Evolutionary conservation across 73 alveolate species (phyloP).

Genomic region (Paramecium tetraurelia): DNA sequence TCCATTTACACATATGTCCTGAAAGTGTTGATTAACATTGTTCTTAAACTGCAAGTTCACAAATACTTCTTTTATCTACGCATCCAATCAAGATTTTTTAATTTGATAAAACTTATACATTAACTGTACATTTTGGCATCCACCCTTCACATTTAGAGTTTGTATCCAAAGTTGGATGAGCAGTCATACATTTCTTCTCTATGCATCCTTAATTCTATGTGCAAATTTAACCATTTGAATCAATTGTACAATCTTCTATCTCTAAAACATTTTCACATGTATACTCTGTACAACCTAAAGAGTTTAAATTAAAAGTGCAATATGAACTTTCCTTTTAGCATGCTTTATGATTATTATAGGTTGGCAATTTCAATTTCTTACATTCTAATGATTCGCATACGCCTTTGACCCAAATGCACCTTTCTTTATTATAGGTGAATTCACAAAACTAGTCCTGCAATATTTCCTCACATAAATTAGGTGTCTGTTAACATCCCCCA

Average conservation of each 20-base stretch:
- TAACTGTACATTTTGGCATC: neutral
- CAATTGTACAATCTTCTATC: neutral
- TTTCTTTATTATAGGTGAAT: neutral
- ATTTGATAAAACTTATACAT: neutral
- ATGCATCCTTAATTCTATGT: neutral
- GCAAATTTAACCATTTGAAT: neutral
- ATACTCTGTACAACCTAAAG: neutral
- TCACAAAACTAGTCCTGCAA: neutral
- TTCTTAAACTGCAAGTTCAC: neutral
- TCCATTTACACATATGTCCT: neutral
- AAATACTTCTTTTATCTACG: neutral
- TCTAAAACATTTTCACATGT: neutral
- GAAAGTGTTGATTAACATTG: neutral
- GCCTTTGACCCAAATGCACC: neutral
- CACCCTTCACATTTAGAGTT: neutral
- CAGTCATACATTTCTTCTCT: neutral
- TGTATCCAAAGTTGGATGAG: neutral
- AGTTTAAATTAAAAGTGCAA: neutral
- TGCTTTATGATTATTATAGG: neutral
- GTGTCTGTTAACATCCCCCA: neutral
- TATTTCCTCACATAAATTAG: neutral
- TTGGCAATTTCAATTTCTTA: neutral
- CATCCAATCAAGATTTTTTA: neutral
- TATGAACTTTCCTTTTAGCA: neutral
- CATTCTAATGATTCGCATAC: neutral